These are phyloP conservation scores for Neckera pumila DNA, from an alignment of 225 moss, liverwort and hornwort genomes.

Conservation along the genomic window DNA sequence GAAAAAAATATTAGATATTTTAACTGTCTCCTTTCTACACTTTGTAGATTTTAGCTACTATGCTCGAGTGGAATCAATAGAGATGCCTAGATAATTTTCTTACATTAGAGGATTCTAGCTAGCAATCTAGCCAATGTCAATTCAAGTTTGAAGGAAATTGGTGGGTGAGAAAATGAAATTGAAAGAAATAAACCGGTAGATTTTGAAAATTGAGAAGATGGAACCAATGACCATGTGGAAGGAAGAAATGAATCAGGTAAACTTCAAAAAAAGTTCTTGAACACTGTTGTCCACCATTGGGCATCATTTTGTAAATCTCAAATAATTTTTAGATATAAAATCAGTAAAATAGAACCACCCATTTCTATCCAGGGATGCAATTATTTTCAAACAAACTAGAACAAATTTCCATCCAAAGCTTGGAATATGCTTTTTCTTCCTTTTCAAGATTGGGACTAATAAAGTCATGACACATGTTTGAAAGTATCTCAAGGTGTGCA, in stretches of 20 bases:
- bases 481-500: too few relatives aligned
- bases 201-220: background rate
- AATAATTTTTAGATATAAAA: background rate
- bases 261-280: background rate
- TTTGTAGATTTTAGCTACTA: background rate
- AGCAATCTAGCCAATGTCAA: background rate
- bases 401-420: too few relatives aligned
- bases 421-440: too few relatives aligned
- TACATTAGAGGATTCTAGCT: background rate
- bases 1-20: fast-evolving
- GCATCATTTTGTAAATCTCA: background rate
- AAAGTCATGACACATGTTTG: too few relatives aligned
- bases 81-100: background rate
- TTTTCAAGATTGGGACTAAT: too few relatives aligned
- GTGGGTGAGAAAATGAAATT: background rate
- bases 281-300: too few relatives aligned
- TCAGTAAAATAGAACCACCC: too few relatives aligned
- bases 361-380: too few relatives aligned
- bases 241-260: background rate
- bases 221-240: background rate
- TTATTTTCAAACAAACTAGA: too few relatives aligned
- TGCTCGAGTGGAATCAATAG: too few relatives aligned
- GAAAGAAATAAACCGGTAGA: background rate
- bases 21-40: fast-evolving
- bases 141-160: background rate